A percentile compares a stretch with the other conserved stretches of the same genome.
Conservation (phyloP, 2,329 filamentous ascomycete genomes). For the Arachnomyces sp. region DNA sequence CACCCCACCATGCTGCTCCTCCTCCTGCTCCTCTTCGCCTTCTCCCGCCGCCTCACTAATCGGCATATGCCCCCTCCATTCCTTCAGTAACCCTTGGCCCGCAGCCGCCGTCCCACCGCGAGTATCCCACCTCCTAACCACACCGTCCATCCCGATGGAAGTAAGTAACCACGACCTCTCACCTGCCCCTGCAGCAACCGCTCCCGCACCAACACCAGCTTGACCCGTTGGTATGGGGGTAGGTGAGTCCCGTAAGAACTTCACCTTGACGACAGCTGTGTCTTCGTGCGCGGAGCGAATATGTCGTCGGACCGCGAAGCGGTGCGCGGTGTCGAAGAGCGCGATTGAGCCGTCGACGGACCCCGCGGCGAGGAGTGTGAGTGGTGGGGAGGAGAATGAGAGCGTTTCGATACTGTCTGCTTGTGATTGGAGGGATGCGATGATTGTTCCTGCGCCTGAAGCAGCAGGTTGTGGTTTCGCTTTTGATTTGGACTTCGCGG, state of each 20-base stretch:
- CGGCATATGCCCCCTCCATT: constrained; percentile 74
- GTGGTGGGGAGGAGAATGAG: constrained; percentile 53
- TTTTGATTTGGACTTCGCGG: constrained; percentile 42
- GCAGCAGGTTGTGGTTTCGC: constrained; percentile 40
- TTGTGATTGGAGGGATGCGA: constrained; percentile 76
- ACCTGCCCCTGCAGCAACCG: constrained; percentile 23
- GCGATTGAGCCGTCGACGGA: constrained; percentile 64
- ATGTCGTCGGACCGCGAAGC: constrained; percentile 76
- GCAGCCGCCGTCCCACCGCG: constrained; percentile 58
- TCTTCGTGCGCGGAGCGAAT: constrained; percentile 77
- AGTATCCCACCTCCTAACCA: constrained; percentile 80
- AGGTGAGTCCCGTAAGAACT: constrained; percentile 58
- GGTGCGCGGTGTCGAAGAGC: constrained; percentile 76
- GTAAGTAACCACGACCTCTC: constrained; percentile 63
- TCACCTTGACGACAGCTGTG: constrained; percentile 85
- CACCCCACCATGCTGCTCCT: constrained; percentile 75
- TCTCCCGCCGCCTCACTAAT: constrained; percentile 18
- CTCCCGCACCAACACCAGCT: constrained; percentile 17
- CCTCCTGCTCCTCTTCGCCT: constrained; percentile 41
- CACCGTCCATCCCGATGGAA: constrained; percentile 84
- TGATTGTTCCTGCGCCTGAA: constrained; percentile 57
- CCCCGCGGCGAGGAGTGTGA: constrained; percentile 54
- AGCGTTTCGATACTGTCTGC: constrained; percentile 69
- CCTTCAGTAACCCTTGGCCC: constrained; percentile 63
- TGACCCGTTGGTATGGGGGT: constrained; percentile 18